Conservation (phyloP, 306 rosid species). For the Cyclanthera cordifolia region DNA sequence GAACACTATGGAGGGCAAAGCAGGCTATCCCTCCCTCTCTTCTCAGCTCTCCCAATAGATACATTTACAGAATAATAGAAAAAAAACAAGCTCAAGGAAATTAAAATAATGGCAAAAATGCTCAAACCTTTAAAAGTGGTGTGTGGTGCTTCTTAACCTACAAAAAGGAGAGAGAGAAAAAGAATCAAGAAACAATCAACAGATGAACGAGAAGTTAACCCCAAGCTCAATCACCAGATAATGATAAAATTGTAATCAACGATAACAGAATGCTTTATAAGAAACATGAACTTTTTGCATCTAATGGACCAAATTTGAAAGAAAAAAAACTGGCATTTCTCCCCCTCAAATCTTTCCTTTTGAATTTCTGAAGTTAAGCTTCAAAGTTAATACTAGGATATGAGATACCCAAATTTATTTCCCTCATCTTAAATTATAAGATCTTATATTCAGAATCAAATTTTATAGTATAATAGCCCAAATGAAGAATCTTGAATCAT, state of each 20-base stretch:
- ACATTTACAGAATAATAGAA: not conserved
- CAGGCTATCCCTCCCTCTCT: not conserved
- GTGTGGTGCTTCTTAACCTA: constrained; percentile 75
- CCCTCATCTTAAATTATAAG: not conserved
- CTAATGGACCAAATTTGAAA: constrained; percentile 2
- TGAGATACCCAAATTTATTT: not conserved
- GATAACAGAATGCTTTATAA: not conserved
- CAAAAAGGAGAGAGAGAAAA: constrained; percentile 11
- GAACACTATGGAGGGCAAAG: not conserved
- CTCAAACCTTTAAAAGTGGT: constrained; percentile 75
- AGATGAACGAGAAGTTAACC: not conserved
- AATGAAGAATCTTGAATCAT: not conserved
- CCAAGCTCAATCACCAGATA: not conserved
- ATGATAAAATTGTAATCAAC: not conserved
- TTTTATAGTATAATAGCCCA: not conserved
- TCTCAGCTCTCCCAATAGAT: not conserved
- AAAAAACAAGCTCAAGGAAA: not conserved
- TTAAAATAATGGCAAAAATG: constrained; percentile 13
- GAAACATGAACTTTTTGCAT: not conserved
- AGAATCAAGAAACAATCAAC: constrained; percentile 19
- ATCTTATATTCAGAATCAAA: not conserved
- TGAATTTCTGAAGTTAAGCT: not conserved
- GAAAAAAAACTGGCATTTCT: not conserved
- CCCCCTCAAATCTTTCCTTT: not conserved
- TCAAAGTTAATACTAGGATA: not conserved